A percentile compares a stretch with the other conserved stretches of the same genome.
Evolutionary conservation across 2,329 filamentous ascomycete species (phyloP).

Genomic region (Penicillium sp.): DNA sequence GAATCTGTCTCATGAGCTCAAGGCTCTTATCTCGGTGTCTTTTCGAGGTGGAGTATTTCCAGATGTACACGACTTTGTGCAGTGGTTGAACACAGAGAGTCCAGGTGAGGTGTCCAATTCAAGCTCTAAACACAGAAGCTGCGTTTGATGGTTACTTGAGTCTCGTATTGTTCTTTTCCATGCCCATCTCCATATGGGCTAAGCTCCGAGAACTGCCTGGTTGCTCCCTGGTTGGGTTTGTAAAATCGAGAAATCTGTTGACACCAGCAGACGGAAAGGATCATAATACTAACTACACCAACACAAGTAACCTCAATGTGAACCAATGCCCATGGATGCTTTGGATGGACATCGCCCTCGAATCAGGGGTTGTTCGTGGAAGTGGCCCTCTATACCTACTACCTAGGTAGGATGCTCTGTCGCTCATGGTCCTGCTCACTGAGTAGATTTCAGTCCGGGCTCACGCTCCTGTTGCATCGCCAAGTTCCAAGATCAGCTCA

Average conservation of each 20-base stretch:
- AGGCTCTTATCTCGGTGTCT: not conserved
- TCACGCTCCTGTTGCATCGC: too few species aligned
- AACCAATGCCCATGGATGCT: too few species aligned
- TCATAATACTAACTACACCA: not conserved
- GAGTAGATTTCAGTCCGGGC: too few species aligned
- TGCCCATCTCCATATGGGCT: slow-evolving; percentile 2
- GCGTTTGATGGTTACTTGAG: not conserved
- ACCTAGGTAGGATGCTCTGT: too few species aligned
- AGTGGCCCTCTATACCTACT: too few species aligned
- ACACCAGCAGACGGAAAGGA: not conserved
- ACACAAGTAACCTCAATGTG: not conserved
- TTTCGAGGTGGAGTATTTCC: not conserved
- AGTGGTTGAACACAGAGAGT: not conserved
- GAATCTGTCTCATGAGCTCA: not conserved
- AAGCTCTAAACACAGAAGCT: not conserved
- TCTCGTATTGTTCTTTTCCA: not conserved
- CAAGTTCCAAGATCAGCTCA: too few species aligned
- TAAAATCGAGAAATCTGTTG: not conserved
- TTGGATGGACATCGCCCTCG: too few species aligned
- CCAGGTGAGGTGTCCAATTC: not conserved
- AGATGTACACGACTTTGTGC: not conserved
- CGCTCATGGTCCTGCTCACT: too few species aligned
- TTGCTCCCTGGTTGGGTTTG: not conserved
- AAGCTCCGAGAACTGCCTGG: slow-evolving; percentile 1
- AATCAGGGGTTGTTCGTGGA: too few species aligned